phyloP scores from a whole-genome alignment of 1,139 yeast genomes.

The Meyerozyma athensensis region DNA sequence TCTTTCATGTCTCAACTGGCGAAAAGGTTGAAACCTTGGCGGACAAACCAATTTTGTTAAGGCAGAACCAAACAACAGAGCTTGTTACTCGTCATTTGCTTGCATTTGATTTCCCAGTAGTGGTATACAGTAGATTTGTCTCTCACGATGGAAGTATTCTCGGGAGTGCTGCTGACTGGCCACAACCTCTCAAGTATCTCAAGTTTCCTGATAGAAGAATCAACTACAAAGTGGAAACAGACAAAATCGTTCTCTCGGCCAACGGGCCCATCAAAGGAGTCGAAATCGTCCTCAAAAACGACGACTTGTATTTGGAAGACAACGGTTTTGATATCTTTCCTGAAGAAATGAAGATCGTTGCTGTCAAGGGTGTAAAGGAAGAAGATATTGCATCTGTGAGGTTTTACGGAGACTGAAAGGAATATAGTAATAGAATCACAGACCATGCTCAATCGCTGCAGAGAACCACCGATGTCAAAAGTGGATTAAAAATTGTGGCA shows the following conservation, averaged over 20 bases:
- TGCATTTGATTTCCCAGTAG: slow-evolving; percentile 16
- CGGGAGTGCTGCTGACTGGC: slow-evolving; percentile 45
- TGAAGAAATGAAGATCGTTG: slow-evolving; percentile 19
- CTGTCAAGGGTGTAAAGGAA: slow-evolving; percentile 9
- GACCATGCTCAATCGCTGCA: no score
- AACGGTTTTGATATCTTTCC: slow-evolving; percentile 45
- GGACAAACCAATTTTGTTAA: slow-evolving; percentile 17
- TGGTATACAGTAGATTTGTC: slow-evolving; percentile 18
- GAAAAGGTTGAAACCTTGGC: slow-evolving; percentile 14
- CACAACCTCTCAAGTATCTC: slow-evolving; percentile 47
- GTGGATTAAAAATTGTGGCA: no score
- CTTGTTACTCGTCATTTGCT: slow-evolving; percentile 14
- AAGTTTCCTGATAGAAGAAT: slow-evolving; percentile 11
- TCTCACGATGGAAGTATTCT: slow-evolving; percentile 15
- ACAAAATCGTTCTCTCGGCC: slow-evolving; percentile 13
- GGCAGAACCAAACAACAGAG: slow-evolving; percentile 33
- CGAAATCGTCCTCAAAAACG: slow-evolving; percentile 18
- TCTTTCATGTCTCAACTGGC: slow-evolving; percentile 28
- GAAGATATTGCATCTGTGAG: background rate
- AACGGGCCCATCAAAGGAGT: slow-evolving; percentile 41
- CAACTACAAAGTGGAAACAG: background rate
- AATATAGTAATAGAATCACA: no score
- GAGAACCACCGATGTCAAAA: no score
- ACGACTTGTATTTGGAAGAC: slow-evolving; percentile 22
- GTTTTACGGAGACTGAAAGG: background rate